These are phyloP conservation scores for Candida maltosa DNA, from an alignment of 805 yeast genomes.

Conservation along the genomic window DNA sequence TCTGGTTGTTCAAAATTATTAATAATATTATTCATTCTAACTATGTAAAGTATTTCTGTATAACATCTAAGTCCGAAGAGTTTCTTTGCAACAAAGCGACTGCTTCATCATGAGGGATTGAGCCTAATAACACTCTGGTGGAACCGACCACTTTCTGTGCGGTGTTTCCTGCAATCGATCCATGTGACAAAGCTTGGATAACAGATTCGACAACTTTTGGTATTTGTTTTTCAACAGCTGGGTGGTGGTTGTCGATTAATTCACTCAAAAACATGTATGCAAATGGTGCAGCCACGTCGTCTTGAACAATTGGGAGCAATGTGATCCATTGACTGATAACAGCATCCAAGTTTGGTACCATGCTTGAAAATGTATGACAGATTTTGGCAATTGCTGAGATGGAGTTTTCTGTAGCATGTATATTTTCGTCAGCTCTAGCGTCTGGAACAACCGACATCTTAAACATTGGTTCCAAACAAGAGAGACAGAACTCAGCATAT, in stretches of 20 bases:
- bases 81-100: constrained; percentile 59
- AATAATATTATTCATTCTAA: constrained; percentile 1
- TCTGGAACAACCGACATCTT: constrained; percentile 74
- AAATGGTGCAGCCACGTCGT: constrained; percentile 84
- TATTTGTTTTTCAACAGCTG: constrained; percentile 49
- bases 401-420: constrained; percentile 84
- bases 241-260: constrained; percentile 64
- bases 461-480: constrained; percentile 72
- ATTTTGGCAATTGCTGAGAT: constrained; percentile 82
- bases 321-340: constrained; percentile 75
- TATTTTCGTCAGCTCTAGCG: constrained; percentile 79
- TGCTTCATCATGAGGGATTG: constrained; percentile 69
- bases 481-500: constrained; percentile 61
- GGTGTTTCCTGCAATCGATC: constrained; percentile 65
- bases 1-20: no score
- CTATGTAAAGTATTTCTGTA: constrained; percentile 54
- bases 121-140: constrained; percentile 59
- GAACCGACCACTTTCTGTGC: constrained; percentile 63
- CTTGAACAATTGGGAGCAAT: constrained; percentile 77
- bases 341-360: constrained; percentile 58
- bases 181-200: constrained; percentile 69
- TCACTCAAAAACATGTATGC: constrained; percentile 74
- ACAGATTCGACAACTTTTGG: constrained; percentile 66
- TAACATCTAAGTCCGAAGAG: constrained; percentile 51
- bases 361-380: constrained; percentile 57